A percentile compares a stretch with the other conserved stretches of the same genome.
phyloP scores from a whole-genome alignment of 2,329 filamentous ascomycete genomes.

The Colletotrichum sp. region DNA sequence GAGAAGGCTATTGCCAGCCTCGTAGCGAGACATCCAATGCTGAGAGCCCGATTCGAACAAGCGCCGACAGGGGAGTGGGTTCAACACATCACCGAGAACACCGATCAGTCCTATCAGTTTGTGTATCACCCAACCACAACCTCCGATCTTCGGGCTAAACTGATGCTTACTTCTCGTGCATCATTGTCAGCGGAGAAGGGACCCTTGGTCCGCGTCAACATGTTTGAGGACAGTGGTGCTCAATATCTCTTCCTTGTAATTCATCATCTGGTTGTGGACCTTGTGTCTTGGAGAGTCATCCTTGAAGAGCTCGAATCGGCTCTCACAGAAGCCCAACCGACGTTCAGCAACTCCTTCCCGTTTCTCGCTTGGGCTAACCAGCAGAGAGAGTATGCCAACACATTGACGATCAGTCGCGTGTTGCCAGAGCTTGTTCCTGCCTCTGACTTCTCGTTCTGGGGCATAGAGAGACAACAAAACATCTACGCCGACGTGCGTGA shows the following conservation, averaged over 20 bases:
- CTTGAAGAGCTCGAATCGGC: constrained; percentile 44
- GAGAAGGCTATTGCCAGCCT: background rate
- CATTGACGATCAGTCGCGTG: background rate
- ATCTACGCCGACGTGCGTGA: constrained; percentile 25
- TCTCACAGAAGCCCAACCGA: background rate
- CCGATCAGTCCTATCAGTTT: background rate
- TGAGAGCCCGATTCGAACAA: constrained; percentile 2
- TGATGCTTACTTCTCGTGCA: constrained; percentile 4
- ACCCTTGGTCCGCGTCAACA: constrained; percentile 21
- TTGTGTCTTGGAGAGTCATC: constrained; percentile 51
- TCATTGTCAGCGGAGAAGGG: constrained; percentile 8
- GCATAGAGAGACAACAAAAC: constrained; percentile 22
- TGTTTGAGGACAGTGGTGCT: constrained; percentile 14
- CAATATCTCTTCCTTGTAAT: constrained; percentile 34
- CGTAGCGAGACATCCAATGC: constrained; percentile 3
- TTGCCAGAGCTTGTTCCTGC: constrained; percentile 11
- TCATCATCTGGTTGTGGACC: constrained; percentile 45
- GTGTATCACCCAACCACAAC: background rate
- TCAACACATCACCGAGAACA: background rate
- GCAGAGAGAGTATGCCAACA: background rate
- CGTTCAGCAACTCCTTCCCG: background rate
- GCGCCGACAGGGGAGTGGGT: background rate
- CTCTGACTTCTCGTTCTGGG: constrained; percentile 30
- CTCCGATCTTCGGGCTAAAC: background rate
- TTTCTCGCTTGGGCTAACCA: background rate